Evolutionary conservation across 441 rosid genomes (phyloP).

Genomic region (Pelargonium fulgidum): DNA sequence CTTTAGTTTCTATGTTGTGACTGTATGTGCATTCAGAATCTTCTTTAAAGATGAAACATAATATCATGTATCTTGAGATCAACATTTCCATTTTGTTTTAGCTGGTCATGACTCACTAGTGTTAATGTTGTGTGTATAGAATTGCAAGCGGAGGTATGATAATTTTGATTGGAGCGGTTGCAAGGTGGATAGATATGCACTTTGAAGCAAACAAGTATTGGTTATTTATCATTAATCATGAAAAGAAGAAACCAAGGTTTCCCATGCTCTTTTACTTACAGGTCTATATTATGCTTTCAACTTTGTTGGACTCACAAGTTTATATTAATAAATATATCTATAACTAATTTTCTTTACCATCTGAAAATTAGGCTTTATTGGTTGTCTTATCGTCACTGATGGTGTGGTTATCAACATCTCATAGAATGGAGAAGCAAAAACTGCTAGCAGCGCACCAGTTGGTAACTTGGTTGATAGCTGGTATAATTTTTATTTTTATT

Average conservation of each 20-base stretch:
- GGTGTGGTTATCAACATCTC: constrained; percentile 81
- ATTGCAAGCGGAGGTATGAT: constrained; percentile 72
- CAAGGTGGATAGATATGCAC: constrained; percentile 65
- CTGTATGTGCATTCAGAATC: not conserved
- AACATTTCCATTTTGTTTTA: constrained; percentile 7
- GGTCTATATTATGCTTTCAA: constrained; percentile 33
- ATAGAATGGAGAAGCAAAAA: constrained; percentile 82
- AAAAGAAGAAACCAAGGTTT: constrained; percentile 39
- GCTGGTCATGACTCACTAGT: constrained; percentile 20
- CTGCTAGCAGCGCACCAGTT: constrained; percentile 69
- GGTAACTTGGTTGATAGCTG: constrained; percentile 73
- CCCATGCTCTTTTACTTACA: constrained; percentile 60
- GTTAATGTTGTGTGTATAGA: constrained; percentile 34
- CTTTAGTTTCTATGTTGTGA: not conserved
- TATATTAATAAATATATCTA: constrained; percentile 7
- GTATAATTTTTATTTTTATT: constrained; percentile 32
- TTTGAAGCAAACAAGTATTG: constrained; percentile 64
- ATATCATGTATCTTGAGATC: constrained; percentile 11
- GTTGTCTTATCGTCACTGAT: constrained; percentile 69
- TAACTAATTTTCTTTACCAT: constrained; percentile 14
- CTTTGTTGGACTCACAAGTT: constrained; percentile 17
- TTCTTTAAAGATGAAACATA: not conserved
- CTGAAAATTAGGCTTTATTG: constrained; percentile 52
- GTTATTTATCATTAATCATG: constrained; percentile 52
- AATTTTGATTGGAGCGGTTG: constrained; percentile 53